phyloP scores from a whole-genome alignment of 1,139 yeast genomes.

The Diutina rugosa region DNA sequence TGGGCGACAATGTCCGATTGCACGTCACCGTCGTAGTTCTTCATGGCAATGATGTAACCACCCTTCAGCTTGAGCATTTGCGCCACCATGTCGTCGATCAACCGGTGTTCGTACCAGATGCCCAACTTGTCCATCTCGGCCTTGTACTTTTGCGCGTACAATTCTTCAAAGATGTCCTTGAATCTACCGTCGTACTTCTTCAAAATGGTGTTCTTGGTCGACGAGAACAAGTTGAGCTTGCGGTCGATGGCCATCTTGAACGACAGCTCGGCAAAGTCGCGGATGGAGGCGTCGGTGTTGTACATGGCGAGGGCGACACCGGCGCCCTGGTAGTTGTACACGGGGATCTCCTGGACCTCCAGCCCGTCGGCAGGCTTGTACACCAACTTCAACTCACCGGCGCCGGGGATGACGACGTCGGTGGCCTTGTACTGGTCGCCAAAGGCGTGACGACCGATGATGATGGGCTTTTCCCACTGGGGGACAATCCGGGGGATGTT shows the following conservation, averaged over 20 bases:
- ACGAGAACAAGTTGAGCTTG: conserved; percentile 65
- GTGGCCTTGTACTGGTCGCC: conserved; percentile 97
- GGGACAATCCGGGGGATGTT: conserved; percentile 83
- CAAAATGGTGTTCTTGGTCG: conserved; percentile 90
- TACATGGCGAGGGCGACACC: conserved; percentile 93
- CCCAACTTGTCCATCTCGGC: conserved; percentile 58
- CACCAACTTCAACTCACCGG: conserved; percentile 69
- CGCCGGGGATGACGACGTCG: conserved; percentile 63
- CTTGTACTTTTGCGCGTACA: conserved; percentile 64
- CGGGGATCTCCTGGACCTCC: conserved; percentile 40
- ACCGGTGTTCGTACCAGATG: conserved; percentile 91
- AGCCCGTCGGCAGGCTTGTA: conserved; percentile 69
- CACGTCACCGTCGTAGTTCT: conserved; percentile 96
- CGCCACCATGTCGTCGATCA: conserved; percentile 97
- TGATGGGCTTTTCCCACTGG: conserved; percentile 89
- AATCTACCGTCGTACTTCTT: conserved; percentile 90
- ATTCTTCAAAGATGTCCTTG: conserved; percentile 80
- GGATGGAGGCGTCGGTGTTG: conserved; percentile 84
- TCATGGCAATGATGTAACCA: conserved; percentile 88
- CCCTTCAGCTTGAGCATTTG: conserved; percentile 95
- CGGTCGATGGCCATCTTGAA: conserved; percentile 77
- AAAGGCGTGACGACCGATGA: conserved; percentile 93
- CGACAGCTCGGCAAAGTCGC: conserved; percentile 84
- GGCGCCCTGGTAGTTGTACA: conserved; percentile 58
- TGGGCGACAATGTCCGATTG: conserved; percentile 96